Base-by-base conservation (phyloP, 306 rosid species). In the Potentilla sterilis region DNA sequence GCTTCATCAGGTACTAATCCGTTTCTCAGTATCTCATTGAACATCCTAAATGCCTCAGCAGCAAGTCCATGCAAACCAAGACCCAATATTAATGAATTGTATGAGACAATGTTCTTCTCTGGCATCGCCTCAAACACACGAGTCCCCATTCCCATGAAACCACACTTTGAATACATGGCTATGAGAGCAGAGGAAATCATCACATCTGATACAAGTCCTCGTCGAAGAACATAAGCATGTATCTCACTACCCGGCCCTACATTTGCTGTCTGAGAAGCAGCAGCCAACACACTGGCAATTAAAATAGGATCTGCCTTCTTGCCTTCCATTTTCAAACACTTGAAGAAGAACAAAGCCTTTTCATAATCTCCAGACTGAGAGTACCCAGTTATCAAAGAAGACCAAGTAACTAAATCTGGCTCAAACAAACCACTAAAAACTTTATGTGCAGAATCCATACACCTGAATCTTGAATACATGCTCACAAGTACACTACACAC, bases 351-450 rank as follows among this genome's bases (percentile, higher is more conserved):
- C 59, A 92, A 44, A 4, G 89, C 87, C 63, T 81, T 92, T 34
- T 72, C 82, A 72, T 77, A 69, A 48, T 92, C 90, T 69, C 97
- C 92, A 47, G 87, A 77, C 58, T 73, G 92, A 67, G 96, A 86
- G 83, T 86, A 86, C 43, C 98, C 98, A 61, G 87, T 73, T 70
- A 95, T 87, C 66, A 95, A 89, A 77, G 95, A 88, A 48, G 97
- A 90, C 96, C 98, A 87, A 14, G 90, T 89, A 47, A 95, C 89
- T 79, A 92, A 89, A 89, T 92, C 98, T 55, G 93, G 96, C 74
- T 84, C 83, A 49, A 49, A 79, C 65, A 89, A 70, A 79, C 87
- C 81, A 67, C 82, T 49, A 79, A 95, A 95, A 62, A 90, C 89
- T 67, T 81, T 74, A 79, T 81, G 77, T 14, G 96, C 97, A 1